These are phyloP conservation scores for Trichopus zeylanicus DNA, from an alignment of 116 monocot species.

Conservation along the genomic window DNA sequence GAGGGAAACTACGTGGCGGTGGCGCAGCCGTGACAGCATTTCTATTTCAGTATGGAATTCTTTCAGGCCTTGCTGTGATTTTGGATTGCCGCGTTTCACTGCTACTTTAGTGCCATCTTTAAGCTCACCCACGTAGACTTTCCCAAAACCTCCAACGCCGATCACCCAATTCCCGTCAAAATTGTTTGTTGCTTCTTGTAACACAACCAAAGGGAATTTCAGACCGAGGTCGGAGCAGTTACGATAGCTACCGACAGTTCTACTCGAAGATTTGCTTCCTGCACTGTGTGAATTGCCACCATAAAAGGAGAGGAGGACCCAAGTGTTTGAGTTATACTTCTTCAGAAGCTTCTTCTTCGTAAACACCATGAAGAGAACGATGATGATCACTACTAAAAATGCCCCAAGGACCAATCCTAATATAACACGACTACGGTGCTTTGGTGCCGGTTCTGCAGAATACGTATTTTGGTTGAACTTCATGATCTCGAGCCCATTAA, in stretches of 20 bases:
- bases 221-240: slow-evolving; percentile 23
- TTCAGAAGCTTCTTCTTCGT: slow-evolving; percentile 3
- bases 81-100: slow-evolving; percentile 44
- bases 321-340: background rate
- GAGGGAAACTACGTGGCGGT: slow-evolving; percentile 59
- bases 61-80: slow-evolving; percentile 49
- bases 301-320: background rate
- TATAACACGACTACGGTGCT: slow-evolving; percentile 16
- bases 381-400: slow-evolving; percentile 9
- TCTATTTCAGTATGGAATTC: slow-evolving; percentile 62
- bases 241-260: slow-evolving; percentile 20
- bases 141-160: slow-evolving; percentile 60
- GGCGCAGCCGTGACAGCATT: slow-evolving; percentile 44
- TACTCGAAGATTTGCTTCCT: slow-evolving; percentile 12
- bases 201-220: slow-evolving; percentile 29
- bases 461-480: slow-evolving; percentile 10
- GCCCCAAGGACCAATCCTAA: slow-evolving; percentile 28
- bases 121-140: slow-evolving; percentile 52
- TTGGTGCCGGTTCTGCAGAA: slow-evolving; percentile 10
- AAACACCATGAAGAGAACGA: slow-evolving; percentile 6
- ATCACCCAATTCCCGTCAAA: slow-evolving; percentile 57
- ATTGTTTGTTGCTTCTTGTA: slow-evolving; percentile 52
- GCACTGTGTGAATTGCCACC: background rate
- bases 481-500: slow-evolving; percentile 70
- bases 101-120: slow-evolving; percentile 45